Evolutionary conservation across 805 yeast species (phyloP).

Genomic region (Candida anglica): DNA sequence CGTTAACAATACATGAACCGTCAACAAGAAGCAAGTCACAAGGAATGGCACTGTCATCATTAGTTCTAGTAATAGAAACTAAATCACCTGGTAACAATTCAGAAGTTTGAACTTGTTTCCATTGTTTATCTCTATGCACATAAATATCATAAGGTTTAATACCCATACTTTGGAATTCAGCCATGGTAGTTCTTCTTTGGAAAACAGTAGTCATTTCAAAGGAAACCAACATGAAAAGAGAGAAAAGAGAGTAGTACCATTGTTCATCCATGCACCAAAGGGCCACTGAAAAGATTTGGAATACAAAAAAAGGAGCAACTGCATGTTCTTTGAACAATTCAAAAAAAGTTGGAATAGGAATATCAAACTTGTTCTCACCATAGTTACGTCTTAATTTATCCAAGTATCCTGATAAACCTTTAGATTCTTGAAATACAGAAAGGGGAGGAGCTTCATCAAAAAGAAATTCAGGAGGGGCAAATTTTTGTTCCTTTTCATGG

Average conservation of each 20-base stretch:
- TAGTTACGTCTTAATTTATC: constrained; percentile 50
- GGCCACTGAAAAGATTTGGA: constrained; percentile 93
- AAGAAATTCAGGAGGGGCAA: constrained; percentile 79
- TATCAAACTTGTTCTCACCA: constrained; percentile 87
- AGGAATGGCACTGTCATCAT: constrained; percentile 88
- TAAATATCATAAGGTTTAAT: constrained; percentile 82
- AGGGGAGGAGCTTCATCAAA: constrained; percentile 59
- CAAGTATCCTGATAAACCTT: constrained; percentile 56
- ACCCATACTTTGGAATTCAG: constrained; percentile 96
- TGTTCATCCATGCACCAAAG: constrained; percentile 95
- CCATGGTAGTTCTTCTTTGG: constrained; percentile 92
- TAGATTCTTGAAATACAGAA: constrained; percentile 48
- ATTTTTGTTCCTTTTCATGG: constrained; percentile 47
- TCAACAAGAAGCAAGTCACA: constrained; percentile 85
- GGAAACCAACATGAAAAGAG: constrained; percentile 84
- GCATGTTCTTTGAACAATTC: constrained; percentile 97
- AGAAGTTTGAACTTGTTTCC: constrained; percentile 69
- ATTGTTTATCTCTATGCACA: constrained; percentile 64
- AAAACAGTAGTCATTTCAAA: constrained; percentile 94
- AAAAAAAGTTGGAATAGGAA: constrained; percentile 87
- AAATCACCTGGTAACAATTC: constrained; percentile 88
- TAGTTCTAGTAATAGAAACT: constrained; percentile 82
- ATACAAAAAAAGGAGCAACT: constrained; percentile 95
- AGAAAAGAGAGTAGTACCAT: constrained; percentile 93
- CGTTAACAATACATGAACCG: constrained; percentile 94